Conservation (phyloP, 2,329 filamentous ascomycete genomes). For the Fusarium mexicanum region DNA sequence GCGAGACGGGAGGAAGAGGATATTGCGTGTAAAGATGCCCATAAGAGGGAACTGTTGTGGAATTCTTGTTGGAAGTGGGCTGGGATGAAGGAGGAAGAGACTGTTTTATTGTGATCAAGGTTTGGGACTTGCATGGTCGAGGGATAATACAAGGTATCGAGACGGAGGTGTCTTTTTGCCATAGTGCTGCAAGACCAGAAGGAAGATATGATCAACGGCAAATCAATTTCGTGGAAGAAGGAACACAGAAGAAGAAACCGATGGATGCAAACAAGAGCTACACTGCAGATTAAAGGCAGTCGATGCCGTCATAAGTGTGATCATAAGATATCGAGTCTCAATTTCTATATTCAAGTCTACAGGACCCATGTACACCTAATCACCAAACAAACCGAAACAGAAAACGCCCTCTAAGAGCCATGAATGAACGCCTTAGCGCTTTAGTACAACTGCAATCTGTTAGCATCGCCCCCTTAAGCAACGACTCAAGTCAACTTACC, state of each 20-base stretch:
- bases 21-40: neutral
- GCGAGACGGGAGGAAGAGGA: neutral
- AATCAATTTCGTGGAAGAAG: neutral
- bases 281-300: no score
- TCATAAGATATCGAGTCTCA: neutral
- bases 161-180: neutral
- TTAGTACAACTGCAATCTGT: constrained; percentile 31
- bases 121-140: neutral
- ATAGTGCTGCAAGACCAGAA: neutral
- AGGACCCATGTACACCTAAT: neutral
- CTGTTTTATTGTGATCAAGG: neutral
- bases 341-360: constrained; percentile 3
- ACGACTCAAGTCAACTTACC: constrained; percentile 7
- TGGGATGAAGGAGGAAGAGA: constrained; percentile 16
- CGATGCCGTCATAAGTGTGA: neutral
- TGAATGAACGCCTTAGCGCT: neutral
- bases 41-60: constrained; percentile 13
- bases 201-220: neutral
- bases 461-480: neutral
- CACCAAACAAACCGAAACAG: neutral
- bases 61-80: constrained; percentile 33
- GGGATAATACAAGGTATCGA: neutral
- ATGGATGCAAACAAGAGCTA: no score
- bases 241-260: neutral
- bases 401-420: neutral